phyloP scores from a whole-genome alignment of 208 protist genomes.

The Angomonas deanei region DNA sequence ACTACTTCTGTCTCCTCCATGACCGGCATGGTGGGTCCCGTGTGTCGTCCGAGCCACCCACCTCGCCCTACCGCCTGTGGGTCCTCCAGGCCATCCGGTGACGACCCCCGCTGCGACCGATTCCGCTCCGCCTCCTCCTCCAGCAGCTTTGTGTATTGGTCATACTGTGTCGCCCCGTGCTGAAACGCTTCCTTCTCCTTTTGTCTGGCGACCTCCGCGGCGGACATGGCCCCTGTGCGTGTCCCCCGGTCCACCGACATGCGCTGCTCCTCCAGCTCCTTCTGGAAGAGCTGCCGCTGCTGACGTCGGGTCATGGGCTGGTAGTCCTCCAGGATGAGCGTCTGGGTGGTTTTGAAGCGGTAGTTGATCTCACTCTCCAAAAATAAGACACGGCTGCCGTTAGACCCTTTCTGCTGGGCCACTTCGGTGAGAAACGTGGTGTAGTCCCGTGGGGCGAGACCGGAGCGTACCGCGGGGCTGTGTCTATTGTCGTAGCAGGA shows the following conservation, averaged over 20 bases:
- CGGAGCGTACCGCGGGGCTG: constrained; percentile 17
- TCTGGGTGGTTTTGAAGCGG: constrained; percentile 59
- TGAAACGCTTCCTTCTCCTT: not conserved
- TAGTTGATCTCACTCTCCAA: constrained; percentile 84
- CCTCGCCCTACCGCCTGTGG: not conserved
- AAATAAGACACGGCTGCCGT: constrained; percentile 55
- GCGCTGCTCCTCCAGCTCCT: constrained; percentile 12
- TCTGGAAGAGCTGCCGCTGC: constrained; percentile 12
- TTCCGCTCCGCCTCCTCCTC: not conserved
- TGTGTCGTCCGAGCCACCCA: not conserved
- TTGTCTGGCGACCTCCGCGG: not conserved
- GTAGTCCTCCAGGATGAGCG: constrained; percentile 65
- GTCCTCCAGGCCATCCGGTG: not conserved
- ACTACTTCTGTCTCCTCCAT: not conserved
- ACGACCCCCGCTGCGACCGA: not conserved
- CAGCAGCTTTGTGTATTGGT: not conserved
- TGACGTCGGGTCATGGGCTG: constrained; percentile 39
- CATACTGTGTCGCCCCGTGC: not conserved
- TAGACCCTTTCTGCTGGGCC: constrained; percentile 24
- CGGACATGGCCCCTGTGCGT: not conserved
- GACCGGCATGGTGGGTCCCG: not conserved
- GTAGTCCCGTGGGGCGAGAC: constrained; percentile 50
- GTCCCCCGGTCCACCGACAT: not conserved
- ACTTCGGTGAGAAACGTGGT: constrained; percentile 40
- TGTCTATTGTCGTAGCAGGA: not conserved